Base-by-base conservation (phyloP, 1,284 basidiomycete genomes). In the Malassezia obtusa region DNA sequence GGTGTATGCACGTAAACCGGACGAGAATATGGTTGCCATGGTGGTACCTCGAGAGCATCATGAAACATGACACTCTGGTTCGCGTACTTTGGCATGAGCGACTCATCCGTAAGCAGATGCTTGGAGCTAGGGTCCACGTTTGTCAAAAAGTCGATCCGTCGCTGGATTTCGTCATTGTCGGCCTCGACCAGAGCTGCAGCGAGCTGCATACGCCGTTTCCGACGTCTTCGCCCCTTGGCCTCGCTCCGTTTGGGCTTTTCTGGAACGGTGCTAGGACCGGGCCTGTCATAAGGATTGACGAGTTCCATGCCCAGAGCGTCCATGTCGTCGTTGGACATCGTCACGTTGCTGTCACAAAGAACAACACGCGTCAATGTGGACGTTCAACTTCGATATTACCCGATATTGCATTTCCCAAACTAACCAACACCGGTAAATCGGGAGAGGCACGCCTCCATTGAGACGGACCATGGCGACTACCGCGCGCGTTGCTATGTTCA, bases 111-210 rank as follows among this genome's bases (percentile, higher is more conserved):
- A 8, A 25, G 22, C 5, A 26, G 15, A 12, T 56, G 31, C 8
- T 35, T 39, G 9, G 36, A 31, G 14, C 4, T 25, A 12, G 45
- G 52, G 14, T 50, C 39, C 4, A 45, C n/a, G 10, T 37, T 37
- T 19, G 26, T n/a, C 15, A 56, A 8, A 36, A 60, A 52, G n/a
- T 55, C 58, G 1, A 61, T 59, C 22, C 60, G 65, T 44, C 48
- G 52, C 22, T 58, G 44, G 39, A 71, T 65, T 9, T 60, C 48
- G 2, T 70, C 67, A 46, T 73, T 73, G 63, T 73, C 70, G 4
- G 67, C 67, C 41, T 73, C 70, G 49, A 73, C 63, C 30, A 73
- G 63, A 8, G 70, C 70, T 4, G 70, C 69, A 25, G 70, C 70
- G 9, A 70, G 61, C 49, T 70, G 67, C 22, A 35, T 38, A 2